These are phyloP conservation scores for Lactuca sativa DNA, from an alignment of 129 eudicot species.

Conservation along the genomic window DNA sequence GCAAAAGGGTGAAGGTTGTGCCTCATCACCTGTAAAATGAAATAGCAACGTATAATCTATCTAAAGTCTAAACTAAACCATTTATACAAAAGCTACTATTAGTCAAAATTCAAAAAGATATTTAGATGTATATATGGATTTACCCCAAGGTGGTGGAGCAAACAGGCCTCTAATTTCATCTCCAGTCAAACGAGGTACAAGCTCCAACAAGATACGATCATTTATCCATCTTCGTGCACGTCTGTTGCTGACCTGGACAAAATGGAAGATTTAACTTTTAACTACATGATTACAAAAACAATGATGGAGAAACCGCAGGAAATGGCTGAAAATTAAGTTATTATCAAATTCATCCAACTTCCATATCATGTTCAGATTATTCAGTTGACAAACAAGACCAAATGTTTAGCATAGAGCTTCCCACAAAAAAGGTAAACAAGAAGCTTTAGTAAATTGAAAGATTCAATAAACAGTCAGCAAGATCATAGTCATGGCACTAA, in stretches of 20 bases:
- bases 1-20: constrained; percentile 71
- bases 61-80: not conserved
- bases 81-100: not conserved
- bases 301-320: not conserved
- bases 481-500: not conserved
- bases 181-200: constrained; percentile 88
- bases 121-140: not conserved
- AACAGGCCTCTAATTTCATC: constrained; percentile 92
- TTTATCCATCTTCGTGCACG: constrained; percentile 86
- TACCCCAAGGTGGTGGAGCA: constrained; percentile 99
- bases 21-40: constrained; percentile 78
- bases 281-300: not conserved
- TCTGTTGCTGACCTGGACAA: constrained; percentile 80
- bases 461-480: constrained; percentile 9
- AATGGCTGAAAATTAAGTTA: not conserved
- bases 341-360: constrained; percentile 2
- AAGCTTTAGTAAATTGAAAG: not conserved
- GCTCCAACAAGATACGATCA: constrained; percentile 85
- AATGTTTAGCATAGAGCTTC: constrained; percentile 14
- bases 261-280: not conserved
- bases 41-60: not conserved
- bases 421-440: not conserved
- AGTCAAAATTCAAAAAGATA: not conserved
- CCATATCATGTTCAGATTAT: not conserved
- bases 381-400: not conserved